phyloP scores from a whole-genome alignment of 225 moss, liverwort and hornwort species.

The Marchantia polymorpha region DNA sequence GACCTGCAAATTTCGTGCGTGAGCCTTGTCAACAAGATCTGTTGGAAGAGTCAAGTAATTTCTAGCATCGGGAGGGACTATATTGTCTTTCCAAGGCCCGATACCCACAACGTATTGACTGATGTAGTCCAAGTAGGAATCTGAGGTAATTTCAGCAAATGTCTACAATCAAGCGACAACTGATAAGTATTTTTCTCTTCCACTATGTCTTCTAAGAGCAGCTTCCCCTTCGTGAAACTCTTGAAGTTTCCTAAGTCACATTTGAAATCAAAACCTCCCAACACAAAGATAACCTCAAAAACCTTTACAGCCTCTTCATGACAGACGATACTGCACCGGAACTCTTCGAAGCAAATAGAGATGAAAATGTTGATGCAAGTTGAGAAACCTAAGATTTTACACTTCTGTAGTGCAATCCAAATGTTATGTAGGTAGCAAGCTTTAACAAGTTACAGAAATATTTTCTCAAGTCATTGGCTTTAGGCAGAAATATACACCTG shows the following conservation, averaged over 20 bases:
- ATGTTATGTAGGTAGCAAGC: too few species aligned
- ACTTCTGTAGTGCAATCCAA: too few species aligned
- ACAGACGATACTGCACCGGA: neutral
- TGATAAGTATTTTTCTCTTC: neutral
- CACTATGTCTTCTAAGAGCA: too few species aligned
- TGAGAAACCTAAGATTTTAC: neutral
- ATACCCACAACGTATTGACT: constrained; percentile 67
- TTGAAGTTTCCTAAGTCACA: too few species aligned
- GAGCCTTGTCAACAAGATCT: constrained; percentile 67
- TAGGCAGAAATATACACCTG: constrained; percentile 41
- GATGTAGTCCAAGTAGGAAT: constrained; percentile 74
- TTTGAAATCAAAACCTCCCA: too few species aligned
- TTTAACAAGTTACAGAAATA: neutral
- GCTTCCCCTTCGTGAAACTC: too few species aligned
- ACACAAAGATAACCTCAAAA: too few species aligned
- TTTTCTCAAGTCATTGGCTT: neutral
- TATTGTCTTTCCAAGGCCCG: constrained; percentile 83
- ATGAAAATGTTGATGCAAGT: neutral
- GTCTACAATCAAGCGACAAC: constrained; percentile 41
- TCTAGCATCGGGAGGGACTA: constrained; percentile 49
- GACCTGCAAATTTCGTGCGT: constrained; percentile 66
- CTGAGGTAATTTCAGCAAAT: constrained; percentile 71
- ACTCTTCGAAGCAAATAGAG: neutral
- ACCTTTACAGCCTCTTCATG: too few species aligned
- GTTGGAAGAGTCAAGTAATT: constrained; percentile 63